phyloP scores from a whole-genome alignment of 768 basidiomycete genomes.

The Clitopilus passeckerianus region DNA sequence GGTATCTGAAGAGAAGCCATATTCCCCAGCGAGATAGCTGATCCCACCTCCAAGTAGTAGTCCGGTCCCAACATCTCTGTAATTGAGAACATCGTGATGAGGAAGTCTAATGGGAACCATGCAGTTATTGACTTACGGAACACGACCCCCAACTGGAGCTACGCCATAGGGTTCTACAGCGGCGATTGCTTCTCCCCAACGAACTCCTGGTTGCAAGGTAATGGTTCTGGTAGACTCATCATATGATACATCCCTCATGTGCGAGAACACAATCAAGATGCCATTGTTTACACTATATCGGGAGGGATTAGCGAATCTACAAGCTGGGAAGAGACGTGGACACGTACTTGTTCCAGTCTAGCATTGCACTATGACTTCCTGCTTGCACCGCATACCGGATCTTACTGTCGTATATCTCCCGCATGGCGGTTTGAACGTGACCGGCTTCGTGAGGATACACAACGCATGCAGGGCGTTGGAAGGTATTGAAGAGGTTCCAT shows the following conservation, averaged over 20 bases:
- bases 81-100: neutral
- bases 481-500: constrained; percentile 31
- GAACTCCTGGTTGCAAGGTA: constrained; percentile 36
- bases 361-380: constrained; percentile 36
- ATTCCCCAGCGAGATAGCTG: constrained; percentile 30
- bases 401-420: constrained; percentile 25
- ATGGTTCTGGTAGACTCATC: constrained; percentile 28
- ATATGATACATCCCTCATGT: constrained; percentile 34
- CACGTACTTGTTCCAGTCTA: constrained; percentile 36
- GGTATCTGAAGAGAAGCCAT: constrained; percentile 35
- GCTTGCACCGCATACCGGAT: constrained; percentile 37
- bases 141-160: constrained; percentile 35
- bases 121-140: constrained; percentile 18
- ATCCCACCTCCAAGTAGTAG: constrained; percentile 39
- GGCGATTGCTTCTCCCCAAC: constrained; percentile 33
- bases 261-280: constrained; percentile 30
- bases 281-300: constrained; percentile 28
- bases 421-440: constrained; percentile 34
- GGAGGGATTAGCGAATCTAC: neutral
- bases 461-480: constrained; percentile 27
- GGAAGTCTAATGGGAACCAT: neutral
- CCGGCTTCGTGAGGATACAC: constrained; percentile 24
- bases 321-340: neutral
- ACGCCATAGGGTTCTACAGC: constrained; percentile 32
- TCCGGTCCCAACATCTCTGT: constrained; percentile 36